These are phyloP conservation scores for Botryotinia narcissicola DNA, from an alignment of 2,329 filamentous ascomycete species.

Conservation along the genomic window DNA sequence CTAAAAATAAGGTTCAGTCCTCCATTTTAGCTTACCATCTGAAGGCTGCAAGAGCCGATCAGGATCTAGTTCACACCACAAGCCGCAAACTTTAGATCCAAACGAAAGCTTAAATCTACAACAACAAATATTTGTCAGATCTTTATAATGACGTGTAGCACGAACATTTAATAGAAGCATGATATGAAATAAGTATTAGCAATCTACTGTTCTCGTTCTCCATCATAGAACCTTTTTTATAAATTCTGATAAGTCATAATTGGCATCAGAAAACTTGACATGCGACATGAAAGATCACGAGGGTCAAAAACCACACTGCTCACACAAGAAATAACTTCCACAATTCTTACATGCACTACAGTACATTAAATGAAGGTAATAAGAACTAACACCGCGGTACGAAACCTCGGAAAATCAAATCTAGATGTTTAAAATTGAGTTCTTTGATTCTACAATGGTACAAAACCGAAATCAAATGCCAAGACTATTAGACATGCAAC, in stretches of 20 bases:
- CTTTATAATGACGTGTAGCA: background rate
- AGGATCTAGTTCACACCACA: background rate
- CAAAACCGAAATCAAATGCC: too few relatives aligned
- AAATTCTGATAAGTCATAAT: background rate
- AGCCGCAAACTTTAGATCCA: background rate
- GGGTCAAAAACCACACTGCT: background rate
- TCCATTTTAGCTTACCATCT: background rate
- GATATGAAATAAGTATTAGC: fast-evolving
- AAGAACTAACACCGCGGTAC: too few relatives aligned
- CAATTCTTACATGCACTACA: background rate
- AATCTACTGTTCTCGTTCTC: fast-evolving
- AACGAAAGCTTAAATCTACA: background rate
- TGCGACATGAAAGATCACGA: fast-evolving
- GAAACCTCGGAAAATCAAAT: too few relatives aligned
- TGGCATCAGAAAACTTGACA: fast-evolving
- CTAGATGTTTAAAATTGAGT: too few relatives aligned
- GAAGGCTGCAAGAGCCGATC: too few relatives aligned
- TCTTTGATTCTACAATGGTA: too few relatives aligned
- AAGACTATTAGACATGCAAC: background rate
- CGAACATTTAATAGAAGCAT: fast-evolving
- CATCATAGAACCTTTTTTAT: fast-evolving
- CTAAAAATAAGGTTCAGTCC: background rate
- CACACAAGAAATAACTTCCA: background rate
- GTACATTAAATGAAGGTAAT: background rate
- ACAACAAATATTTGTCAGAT: background rate